These are phyloP conservation scores for Mortierella alpina DNA, from an alignment of 192 early-diverging fungal species.

Conservation along the genomic window DNA sequence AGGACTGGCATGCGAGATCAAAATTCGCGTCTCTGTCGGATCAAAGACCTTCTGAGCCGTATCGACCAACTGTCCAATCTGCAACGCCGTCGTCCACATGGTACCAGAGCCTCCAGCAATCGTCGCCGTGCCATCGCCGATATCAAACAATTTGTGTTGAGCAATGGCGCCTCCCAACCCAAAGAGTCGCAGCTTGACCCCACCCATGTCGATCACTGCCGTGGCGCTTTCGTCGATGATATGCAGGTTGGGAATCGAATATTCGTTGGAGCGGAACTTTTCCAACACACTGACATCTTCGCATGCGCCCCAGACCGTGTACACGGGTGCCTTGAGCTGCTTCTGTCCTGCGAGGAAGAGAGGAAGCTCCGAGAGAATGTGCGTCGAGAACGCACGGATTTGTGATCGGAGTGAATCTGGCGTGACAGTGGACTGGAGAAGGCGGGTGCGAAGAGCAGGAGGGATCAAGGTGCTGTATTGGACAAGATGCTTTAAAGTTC, in stretches of 20 bases:
- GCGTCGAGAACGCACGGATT: constrained; percentile 50
- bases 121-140: constrained; percentile 68
- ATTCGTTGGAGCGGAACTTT: constrained; percentile 62
- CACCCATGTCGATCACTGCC: constrained; percentile 63
- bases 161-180: constrained; percentile 70
- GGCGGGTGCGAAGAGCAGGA: constrained; percentile 49
- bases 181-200: constrained; percentile 66
- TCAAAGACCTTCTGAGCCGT: constrained; percentile 66
- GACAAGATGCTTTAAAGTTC: constrained; percentile 65
- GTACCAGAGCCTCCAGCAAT: constrained; percentile 71
- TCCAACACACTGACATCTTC: constrained; percentile 70
- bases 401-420: constrained; percentile 55
- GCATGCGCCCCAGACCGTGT: constrained; percentile 72
- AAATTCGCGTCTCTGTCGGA: constrained; percentile 64
- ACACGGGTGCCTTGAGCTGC: constrained; percentile 64
- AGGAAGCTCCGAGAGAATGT: constrained; percentile 66
- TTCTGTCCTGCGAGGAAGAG: constrained; percentile 56
- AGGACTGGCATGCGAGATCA: constrained; percentile 69
- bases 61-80: constrained; percentile 72
- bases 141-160: constrained; percentile 71
- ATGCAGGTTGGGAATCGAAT: constrained; percentile 59
- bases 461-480: constrained; percentile 68
- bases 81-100: constrained; percentile 73
- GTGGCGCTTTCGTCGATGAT: constrained; percentile 67
- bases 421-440: constrained; percentile 47